Percentiles rank a stretch among this genome's conserved stretches.
Conservation (phyloP, 495 filamentous ascomycete species). For the Parachaetomium inaequale region DNA sequence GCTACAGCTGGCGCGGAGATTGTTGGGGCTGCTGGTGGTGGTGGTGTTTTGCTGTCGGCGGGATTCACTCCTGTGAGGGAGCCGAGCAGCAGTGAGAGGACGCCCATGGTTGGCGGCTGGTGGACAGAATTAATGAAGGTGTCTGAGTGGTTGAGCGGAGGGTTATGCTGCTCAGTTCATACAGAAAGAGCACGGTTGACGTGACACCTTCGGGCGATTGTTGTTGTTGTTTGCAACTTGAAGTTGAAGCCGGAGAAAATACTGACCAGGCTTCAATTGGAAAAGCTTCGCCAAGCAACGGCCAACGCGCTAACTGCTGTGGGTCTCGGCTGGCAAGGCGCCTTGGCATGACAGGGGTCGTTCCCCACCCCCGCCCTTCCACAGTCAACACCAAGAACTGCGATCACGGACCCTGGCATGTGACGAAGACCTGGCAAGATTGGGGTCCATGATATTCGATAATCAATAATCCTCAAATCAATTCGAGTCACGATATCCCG, state of each 20-base stretch:
- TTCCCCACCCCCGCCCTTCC: neutral
- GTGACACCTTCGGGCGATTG: neutral
- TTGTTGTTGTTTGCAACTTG: neutral
- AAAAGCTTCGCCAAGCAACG: slow-evolving; percentile 9
- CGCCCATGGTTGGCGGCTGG: neutral
- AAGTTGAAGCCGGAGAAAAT: slow-evolving; percentile 2
- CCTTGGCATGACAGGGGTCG: neutral
- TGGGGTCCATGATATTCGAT: too few relatives aligned
- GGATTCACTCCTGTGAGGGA: neutral
- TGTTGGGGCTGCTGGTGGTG: neutral
- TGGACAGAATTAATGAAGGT: neutral
- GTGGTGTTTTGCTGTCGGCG: neutral
- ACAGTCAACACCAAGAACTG: too few relatives aligned
- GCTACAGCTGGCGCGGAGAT: neutral
- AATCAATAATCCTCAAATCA: too few relatives aligned
- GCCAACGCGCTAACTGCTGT: neutral
- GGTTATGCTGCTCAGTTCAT: neutral
- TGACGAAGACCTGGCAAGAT: too few relatives aligned
- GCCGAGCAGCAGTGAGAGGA: slow-evolving; percentile 7
- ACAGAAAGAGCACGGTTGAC: neutral
- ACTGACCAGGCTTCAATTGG: neutral
- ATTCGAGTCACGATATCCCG: too few relatives aligned
- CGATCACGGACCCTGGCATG: neutral
- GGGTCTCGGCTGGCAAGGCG: neutral
- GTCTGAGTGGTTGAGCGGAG: neutral